Conservation (phyloP, 2,329 filamentous ascomycete genomes). For the Plenodomus tracheiphilus region DNA sequence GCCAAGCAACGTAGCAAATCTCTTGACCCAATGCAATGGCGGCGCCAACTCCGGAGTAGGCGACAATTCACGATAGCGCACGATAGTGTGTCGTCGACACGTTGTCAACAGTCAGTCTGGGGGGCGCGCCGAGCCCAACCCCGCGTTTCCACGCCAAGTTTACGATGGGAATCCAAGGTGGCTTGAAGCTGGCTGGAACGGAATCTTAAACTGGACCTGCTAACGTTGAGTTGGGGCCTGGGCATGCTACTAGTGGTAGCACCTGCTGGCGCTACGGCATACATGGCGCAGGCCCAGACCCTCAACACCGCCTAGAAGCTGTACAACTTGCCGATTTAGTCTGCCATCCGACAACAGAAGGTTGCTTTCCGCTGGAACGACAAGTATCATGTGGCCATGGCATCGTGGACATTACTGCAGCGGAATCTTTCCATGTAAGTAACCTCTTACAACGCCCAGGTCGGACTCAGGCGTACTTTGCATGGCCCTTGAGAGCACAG, state of each 20-base stretch:
- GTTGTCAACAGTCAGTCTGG: conserved; percentile 1
- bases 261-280: conserved; percentile 6
- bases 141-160: conserved; percentile 3
- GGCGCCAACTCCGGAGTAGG: conserved; percentile 6
- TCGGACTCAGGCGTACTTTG: no score
- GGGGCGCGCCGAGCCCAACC: conserved; percentile 2
- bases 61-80: background rate
- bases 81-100: background rate
- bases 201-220: no score
- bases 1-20: conserved; percentile 3
- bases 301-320: background rate
- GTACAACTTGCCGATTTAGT: conserved; percentile 2
- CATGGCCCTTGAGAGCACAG: no score
- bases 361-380: background rate
- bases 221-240: no score
- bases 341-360: background rate
- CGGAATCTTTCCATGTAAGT: no score
- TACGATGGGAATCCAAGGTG: background rate
- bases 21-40: conserved; percentile 4
- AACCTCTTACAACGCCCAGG: no score
- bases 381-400: background rate
- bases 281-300: conserved; percentile 15
- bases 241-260: conserved; percentile 7
- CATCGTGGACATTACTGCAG: no score
- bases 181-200: no score